Conservation (phyloP, 2,329 filamentous ascomycete species). For the Iodosphaeria phyllophila region DNA sequence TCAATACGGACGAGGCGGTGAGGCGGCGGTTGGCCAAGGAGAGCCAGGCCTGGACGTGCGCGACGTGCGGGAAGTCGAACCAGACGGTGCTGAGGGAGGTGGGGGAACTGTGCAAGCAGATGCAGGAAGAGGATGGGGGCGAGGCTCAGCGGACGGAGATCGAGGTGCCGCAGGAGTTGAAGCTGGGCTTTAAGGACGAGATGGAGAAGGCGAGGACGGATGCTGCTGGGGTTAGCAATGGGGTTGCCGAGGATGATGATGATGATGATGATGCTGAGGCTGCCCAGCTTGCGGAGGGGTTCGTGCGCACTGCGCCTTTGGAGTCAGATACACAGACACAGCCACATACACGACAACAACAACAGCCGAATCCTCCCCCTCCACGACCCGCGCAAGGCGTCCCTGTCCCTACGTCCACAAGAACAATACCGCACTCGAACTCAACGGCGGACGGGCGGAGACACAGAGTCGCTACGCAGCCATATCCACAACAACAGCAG, state of each 20-base stretch:
- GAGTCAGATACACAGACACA: constrained; percentile 6
- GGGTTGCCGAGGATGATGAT: constrained; percentile 3
- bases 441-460: constrained; percentile 6
- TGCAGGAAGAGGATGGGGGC: constrained; percentile 15
- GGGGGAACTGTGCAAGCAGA: constrained; percentile 25
- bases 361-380: constrained; percentile 2
- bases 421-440: constrained; percentile 10
- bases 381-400: constrained; percentile 9
- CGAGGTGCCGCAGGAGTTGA: constrained; percentile 33
- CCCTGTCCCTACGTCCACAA: constrained; percentile 12
- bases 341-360: too few species aligned
- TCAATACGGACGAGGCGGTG: constrained; percentile 55
- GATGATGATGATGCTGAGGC: constrained; percentile 19
- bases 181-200: constrained; percentile 57
- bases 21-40: constrained; percentile 50
- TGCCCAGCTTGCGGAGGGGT: constrained; percentile 36
- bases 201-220: constrained; percentile 24
- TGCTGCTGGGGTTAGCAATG: neutral
- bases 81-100: constrained; percentile 55
- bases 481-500: too few species aligned
- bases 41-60: constrained; percentile 48
- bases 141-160: constrained; percentile 17
- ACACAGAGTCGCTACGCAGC: too few species aligned
- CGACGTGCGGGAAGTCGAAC: constrained; percentile 52
- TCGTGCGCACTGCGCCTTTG: constrained; percentile 28